A percentile compares a stretch with the other conserved stretches of the same genome.
Conservation (phyloP, 768 basidiomycete species). For the Lactarius psammicola region DNA sequence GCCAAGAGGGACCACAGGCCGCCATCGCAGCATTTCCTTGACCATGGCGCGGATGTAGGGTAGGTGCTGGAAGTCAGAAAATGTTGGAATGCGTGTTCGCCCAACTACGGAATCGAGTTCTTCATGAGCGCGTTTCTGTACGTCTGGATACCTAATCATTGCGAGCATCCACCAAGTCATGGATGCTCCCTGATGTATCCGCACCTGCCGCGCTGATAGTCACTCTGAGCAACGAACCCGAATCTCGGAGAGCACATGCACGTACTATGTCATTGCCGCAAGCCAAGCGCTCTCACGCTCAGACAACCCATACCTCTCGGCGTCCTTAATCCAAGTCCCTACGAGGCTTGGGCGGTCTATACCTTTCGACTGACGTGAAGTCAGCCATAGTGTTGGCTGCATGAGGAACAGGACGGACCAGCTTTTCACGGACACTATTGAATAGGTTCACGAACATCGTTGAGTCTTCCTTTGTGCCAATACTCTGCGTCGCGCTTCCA, state of each 20-base stretch:
- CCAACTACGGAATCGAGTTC: constrained; percentile 20
- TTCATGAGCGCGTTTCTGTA: constrained; percentile 7
- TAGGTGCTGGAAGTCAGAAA: constrained; percentile 15
- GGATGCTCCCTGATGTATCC: neutral
- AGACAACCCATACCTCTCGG: constrained; percentile 18
- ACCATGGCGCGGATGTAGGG: constrained; percentile 25
- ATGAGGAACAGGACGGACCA: constrained; percentile 3
- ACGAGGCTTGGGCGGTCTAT: constrained; percentile 19
- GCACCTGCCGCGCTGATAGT: constrained; percentile 6
- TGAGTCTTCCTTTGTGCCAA: constrained; percentile 27
- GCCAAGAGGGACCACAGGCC: constrained; percentile 6
- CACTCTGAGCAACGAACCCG: neutral
- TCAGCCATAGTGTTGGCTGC: neutral
- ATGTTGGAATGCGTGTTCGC: constrained; percentile 14
- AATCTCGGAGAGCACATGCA: neutral
- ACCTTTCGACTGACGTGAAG: constrained; percentile 11
- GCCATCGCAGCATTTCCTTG: constrained; percentile 23
- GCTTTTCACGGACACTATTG: constrained; percentile 17
- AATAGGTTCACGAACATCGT: constrained; percentile 23
- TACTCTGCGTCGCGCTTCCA: constrained; percentile 30
- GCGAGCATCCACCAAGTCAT: constrained; percentile 17
- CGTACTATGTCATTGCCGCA: constrained; percentile 17
- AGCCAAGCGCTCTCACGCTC: constrained; percentile 16
- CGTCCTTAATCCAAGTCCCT: constrained; percentile 17
- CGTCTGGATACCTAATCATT: constrained; percentile 13